Evolutionary conservation across 352 stramenopile genomes (phyloP).

Genomic region (Aphanomyces euteiches): DNA sequence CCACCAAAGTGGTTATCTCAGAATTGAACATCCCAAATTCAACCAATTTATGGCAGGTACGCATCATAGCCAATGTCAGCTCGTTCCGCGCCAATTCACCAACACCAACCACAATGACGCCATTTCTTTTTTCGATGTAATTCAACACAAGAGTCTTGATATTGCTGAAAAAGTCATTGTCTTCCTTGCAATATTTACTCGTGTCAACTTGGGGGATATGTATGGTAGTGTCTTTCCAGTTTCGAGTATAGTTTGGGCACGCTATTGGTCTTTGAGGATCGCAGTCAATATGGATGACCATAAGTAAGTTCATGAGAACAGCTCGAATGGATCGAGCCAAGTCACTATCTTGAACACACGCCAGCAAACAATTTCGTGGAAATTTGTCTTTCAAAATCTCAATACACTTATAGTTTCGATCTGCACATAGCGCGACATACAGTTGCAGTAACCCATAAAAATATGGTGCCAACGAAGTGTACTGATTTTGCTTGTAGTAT

Average conservation of each 20-base stretch:
- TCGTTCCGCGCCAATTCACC: conserved; percentile 62
- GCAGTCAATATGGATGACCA: conserved; percentile 66
- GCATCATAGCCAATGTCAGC: conserved; percentile 53
- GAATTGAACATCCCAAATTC: conserved; percentile 61
- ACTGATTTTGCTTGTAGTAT: conserved; percentile 50
- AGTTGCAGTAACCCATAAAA: conserved; percentile 70
- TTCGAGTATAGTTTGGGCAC: conserved; percentile 63
- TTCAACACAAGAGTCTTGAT: conserved; percentile 48
- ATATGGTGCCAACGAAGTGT: conserved; percentile 55
- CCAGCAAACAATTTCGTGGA: conserved; percentile 51
- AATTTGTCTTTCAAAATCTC: conserved; percentile 64
- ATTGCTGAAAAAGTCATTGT: conserved; percentile 50
- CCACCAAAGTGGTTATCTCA: conserved; percentile 43
- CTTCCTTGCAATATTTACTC: conserved; percentile 23
- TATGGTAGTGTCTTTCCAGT: conserved; percentile 45
- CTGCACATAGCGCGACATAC: conserved; percentile 62
- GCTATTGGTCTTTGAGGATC: conserved; percentile 58
- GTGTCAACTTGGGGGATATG: conserved; percentile 3
- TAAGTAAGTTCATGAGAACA: conserved; percentile 63
- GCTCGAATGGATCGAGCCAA: conserved; percentile 57
- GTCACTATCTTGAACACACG: conserved; percentile 44
- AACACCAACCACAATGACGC: conserved; percentile 40
- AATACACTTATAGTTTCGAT: conserved; percentile 78
- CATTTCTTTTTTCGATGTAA: conserved; percentile 49
- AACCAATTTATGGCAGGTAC: conserved; percentile 55